Evolutionary conservation across 441 rosid species (phyloP).

Genomic region (Melastoma candidum): DNA sequence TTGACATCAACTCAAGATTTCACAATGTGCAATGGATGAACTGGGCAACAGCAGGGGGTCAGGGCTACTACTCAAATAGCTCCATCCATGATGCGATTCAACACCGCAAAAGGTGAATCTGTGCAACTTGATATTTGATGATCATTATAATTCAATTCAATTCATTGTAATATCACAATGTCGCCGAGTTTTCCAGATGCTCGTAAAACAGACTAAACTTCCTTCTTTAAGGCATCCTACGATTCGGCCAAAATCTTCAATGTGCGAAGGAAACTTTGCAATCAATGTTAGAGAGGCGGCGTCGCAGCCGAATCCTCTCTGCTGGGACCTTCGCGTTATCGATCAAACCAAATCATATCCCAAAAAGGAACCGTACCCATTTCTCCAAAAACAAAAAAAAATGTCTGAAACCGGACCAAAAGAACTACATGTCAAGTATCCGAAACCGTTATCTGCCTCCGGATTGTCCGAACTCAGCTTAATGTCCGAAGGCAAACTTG

Average conservation of each 20-base stretch:
- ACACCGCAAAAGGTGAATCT: no score
- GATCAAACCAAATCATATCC: background rate
- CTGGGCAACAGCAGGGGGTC: no score
- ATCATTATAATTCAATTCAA: no score
- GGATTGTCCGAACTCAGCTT: background rate
- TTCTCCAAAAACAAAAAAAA: background rate
- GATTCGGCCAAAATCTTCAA: conserved; percentile 2
- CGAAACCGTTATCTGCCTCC: conserved; percentile 1
- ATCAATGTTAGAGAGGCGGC: conserved; percentile 7
- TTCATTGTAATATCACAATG: background rate
- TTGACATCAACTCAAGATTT: no score
- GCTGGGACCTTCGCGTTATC: conserved; percentile 7
- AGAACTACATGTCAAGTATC: background rate
- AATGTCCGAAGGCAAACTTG: conserved; percentile 15
- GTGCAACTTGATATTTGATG: no score
- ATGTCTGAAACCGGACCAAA: conserved; percentile 1
- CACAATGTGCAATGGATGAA: no score
- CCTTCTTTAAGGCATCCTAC: conserved; percentile 6
- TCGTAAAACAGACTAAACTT: background rate
- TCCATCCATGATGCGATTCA: no score
- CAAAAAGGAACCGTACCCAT: no score
- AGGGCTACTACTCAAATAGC: no score
- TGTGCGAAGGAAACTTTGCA: background rate
- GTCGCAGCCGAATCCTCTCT: conserved; percentile 1
- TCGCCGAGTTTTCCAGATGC: conserved; percentile 8